Evolutionary conservation across 176 grass and related monocot genomes (phyloP), one percentile per base, ranked within the genome.

Genomic region (Carex cristatella): DNA sequence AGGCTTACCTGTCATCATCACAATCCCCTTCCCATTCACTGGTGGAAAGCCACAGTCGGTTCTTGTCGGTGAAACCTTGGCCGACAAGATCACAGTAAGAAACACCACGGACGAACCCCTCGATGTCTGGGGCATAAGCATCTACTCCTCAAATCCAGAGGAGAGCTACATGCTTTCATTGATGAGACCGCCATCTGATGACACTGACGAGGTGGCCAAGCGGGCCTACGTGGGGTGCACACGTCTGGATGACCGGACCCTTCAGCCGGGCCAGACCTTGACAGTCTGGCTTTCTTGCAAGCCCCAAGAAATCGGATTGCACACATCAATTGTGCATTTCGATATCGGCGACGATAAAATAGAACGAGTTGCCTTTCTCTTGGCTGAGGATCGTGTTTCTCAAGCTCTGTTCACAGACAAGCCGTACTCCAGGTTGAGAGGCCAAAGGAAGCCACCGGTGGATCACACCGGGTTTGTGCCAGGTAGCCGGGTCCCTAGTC

Each of bases 221-320:
- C 59, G n/a, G 32, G 83, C 76, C 59, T 95, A 93, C 86, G 62
- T 95, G 30, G 93, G 85, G 3, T 95, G 69, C 63, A 89, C 91
- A 77, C 83, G 83, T 32, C 86, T 98, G 69, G 95, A 93, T 84
- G 93, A 98, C 40, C 90, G 86, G 19, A 91, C 88, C 65, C 87
- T 98, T 76, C 61, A 92, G 80, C 93, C 93, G 32, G 88, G 88
- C 9, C 89, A 98, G 38, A 95, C 80, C 16, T 89, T 95, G 44
- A 92, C 80, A 65, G 86, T 98, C 84, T 98, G 92, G 92, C 88
- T 98, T 16, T 98, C 95, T 18, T 98, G 95, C 87, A 93, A 55
- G 5, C 95, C 93, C 79, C 92, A 91, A 86, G 95, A 98, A 48
- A 95, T 95, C 61, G 91, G 93, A 38, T 79, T 95, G 75, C 95